phyloP scores from a whole-genome alignment of 2,329 filamentous ascomycete genomes.

The Akanthomyces muscarius region DNA sequence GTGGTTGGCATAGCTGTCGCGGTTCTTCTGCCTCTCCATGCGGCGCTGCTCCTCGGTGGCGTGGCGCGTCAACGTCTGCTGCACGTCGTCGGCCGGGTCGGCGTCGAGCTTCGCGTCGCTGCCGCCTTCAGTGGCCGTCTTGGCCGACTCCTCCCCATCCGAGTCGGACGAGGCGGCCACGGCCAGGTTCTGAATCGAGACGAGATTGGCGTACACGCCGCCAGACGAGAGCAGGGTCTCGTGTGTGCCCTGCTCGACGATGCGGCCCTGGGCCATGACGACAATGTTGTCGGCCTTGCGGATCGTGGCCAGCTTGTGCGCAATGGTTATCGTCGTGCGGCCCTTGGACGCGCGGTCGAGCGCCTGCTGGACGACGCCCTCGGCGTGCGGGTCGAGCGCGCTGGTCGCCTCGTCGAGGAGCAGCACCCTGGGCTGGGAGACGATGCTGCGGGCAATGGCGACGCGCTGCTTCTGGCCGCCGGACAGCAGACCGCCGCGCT shows the following conservation, averaged over 20 bases:
- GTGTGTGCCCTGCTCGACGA: slow-evolving; percentile 27
- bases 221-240: slow-evolving; percentile 48
- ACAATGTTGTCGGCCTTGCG: slow-evolving; percentile 31
- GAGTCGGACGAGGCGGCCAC: slow-evolving; percentile 23
- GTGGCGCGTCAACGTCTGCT: slow-evolving; percentile 31
- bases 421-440: slow-evolving; percentile 57
- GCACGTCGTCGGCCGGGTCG: slow-evolving; percentile 21
- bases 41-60: slow-evolving; percentile 28
- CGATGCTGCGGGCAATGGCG: slow-evolving; percentile 60
- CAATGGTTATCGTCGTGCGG: slow-evolving; percentile 61
- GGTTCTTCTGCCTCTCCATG: slow-evolving; percentile 33
- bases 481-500: slow-evolving; percentile 60
- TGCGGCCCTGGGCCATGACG: slow-evolving; percentile 26
- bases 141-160: slow-evolving; percentile 22
- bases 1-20: slow-evolving; percentile 35
- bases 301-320: slow-evolving; percentile 48
- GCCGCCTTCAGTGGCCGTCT: not conserved
- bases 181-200: slow-evolving; percentile 38
- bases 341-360: slow-evolving; percentile 49
- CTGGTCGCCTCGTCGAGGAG: slow-evolving; percentile 65
- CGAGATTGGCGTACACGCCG: slow-evolving; percentile 50
- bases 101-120: not conserved
- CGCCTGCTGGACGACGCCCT: slow-evolving; percentile 49
- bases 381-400: slow-evolving; percentile 42
- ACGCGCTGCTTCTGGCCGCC: slow-evolving; percentile 64